These are phyloP conservation scores for Sugiyamaella floridensis DNA, from an alignment of 805 yeast species.

Conservation along the genomic window DNA sequence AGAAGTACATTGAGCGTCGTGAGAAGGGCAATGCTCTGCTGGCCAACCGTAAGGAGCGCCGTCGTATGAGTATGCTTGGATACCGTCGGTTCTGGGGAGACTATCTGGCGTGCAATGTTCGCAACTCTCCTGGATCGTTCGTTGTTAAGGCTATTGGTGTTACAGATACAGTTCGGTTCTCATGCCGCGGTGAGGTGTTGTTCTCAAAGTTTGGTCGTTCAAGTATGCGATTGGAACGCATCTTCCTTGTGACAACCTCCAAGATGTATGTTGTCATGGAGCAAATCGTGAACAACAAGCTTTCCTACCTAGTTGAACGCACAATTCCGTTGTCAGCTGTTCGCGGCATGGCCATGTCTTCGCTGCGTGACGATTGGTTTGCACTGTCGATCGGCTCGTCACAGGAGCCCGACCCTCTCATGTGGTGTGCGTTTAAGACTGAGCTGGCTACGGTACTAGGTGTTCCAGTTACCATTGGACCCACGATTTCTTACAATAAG, in stretches of 20 bases:
- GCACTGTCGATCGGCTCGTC: constrained; percentile 55
- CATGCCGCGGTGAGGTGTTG: constrained; percentile 73
- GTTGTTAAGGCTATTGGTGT: constrained; percentile 64
- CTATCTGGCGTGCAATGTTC: constrained; percentile 75
- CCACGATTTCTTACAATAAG: constrained; percentile 75
- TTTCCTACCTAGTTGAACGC: constrained; percentile 55
- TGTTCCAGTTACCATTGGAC: constrained; percentile 58
- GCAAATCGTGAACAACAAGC: constrained; percentile 54
- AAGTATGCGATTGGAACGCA: constrained; percentile 66
- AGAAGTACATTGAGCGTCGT: constrained; percentile 74
- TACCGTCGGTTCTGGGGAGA: constrained; percentile 92
- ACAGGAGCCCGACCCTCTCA: constrained; percentile 65
- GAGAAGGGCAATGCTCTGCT: constrained; percentile 73
- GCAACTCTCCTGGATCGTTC: constrained; percentile 70
- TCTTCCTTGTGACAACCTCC: constrained; percentile 59
- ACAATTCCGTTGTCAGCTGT: constrained; percentile 55
- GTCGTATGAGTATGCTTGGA: constrained; percentile 81
- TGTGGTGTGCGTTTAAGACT: constrained; percentile 81
- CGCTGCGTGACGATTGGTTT: constrained; percentile 86
- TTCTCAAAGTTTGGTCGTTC: constrained; percentile 90
- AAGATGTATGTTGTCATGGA: constrained; percentile 69
- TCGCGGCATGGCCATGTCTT: constrained; percentile 59
- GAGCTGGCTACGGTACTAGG: constrained; percentile 72
- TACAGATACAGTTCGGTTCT: constrained; percentile 61
- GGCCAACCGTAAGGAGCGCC: constrained; percentile 76